Conservation (phyloP, 768 basidiomycete genomes). For the Suillus subluteus region DNA sequence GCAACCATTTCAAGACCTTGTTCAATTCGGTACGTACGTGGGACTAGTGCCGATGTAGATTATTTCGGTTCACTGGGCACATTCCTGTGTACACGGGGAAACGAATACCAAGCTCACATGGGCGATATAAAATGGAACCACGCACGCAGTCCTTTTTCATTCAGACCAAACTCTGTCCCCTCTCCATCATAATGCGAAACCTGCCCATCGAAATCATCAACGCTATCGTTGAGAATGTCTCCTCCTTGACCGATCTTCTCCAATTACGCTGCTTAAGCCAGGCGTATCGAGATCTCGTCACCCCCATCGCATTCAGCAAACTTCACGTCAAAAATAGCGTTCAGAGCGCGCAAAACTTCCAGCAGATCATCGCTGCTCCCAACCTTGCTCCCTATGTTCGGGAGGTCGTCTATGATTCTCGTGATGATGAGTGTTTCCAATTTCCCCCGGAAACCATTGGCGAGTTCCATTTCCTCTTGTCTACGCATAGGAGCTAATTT, state of each 20-base stretch:
- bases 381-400: slow-evolving; percentile 28
- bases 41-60: background rate
- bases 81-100: background rate
- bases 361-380: slow-evolving; percentile 26
- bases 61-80: background rate
- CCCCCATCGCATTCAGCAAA: slow-evolving; percentile 27
- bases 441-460: slow-evolving; percentile 24
- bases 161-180: background rate
- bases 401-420: slow-evolving; percentile 34
- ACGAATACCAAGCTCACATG: background rate
- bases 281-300: slow-evolving; percentile 28
- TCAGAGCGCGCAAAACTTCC: slow-evolving; percentile 29
- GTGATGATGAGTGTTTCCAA: slow-evolving; percentile 28
- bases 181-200: slow-evolving; percentile 23
- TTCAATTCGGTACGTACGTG: background rate
- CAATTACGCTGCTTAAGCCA: slow-evolving; percentile 32
- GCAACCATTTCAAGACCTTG: background rate
- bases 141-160: background rate
- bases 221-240: slow-evolving; percentile 26
- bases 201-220: slow-evolving; percentile 33
- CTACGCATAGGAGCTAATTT: background rate
- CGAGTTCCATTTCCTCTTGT: background rate
- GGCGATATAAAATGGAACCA: background rate
- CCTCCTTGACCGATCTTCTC: slow-evolving; percentile 30
- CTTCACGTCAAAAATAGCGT: slow-evolving; percentile 30